Evolutionary conservation across 169 alveolate species (phyloP).

Genomic region (Blepharisma undulans): DNA sequence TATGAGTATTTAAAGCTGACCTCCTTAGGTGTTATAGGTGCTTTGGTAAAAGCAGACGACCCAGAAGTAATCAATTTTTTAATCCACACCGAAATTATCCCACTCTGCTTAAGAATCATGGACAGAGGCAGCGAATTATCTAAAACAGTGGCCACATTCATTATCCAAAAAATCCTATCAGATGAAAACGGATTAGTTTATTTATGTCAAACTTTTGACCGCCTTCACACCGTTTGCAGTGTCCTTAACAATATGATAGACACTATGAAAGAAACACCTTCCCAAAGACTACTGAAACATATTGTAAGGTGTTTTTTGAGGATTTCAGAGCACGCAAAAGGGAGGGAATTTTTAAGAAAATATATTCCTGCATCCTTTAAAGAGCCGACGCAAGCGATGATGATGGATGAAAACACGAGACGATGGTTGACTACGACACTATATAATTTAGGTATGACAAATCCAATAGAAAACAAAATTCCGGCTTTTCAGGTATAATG

Average conservation of each 20-base stretch:
- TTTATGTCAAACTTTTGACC: slow-evolving; percentile 96
- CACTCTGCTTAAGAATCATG: slow-evolving; percentile 98
- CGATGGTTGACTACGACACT: not conserved
- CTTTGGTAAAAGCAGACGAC: slow-evolving; percentile 98
- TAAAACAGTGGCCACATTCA: slow-evolving; percentile 97
- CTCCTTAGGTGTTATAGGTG: slow-evolving; percentile 99
- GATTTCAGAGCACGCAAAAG: slow-evolving; percentile 94
- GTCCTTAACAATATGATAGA: slow-evolving; percentile 95
- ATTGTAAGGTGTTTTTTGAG: slow-evolving; percentile 96
- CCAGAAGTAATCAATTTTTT: slow-evolving; percentile 95
- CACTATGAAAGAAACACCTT: slow-evolving; percentile 86
- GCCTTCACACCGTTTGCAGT: slow-evolving; percentile 96
- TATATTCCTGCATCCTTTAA: slow-evolving; percentile 72
- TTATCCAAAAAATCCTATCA: slow-evolving; percentile 95
- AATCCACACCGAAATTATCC: slow-evolving; percentile 96
- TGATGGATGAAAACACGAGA: slow-evolving; percentile 27
- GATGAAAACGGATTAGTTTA: slow-evolving; percentile 96
- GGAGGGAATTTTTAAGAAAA: slow-evolving; percentile 88
- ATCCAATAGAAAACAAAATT: not conserved
- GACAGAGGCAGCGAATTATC: slow-evolving; percentile 98
- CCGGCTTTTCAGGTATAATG: not conserved
- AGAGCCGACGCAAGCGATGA: not conserved
- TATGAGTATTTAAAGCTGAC: slow-evolving; percentile 98
- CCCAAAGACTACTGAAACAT: slow-evolving; percentile 94
- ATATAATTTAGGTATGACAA: slow-evolving; percentile 29